Evolutionary conservation across 2,329 filamentous ascomycete species (phyloP).

Genomic region (Neofusicoccum cordaticola): DNA sequence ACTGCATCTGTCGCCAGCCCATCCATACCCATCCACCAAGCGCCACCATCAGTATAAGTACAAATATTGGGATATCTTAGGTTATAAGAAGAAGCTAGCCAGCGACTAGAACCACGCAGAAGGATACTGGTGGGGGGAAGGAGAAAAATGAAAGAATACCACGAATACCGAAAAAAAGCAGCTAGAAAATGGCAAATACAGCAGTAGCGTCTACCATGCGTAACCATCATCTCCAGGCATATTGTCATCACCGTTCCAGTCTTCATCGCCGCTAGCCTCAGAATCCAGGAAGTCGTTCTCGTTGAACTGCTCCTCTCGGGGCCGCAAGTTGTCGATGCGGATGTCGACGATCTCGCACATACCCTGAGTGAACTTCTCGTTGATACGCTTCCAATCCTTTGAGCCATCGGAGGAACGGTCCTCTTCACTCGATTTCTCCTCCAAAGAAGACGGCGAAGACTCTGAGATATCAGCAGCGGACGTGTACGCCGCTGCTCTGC

Average conservation of each 20-base stretch:
- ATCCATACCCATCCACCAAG: too few relatives aligned
- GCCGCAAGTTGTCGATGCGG: conserved; percentile 72
- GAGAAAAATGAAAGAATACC: too few relatives aligned
- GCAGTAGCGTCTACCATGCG: conserved; percentile 30
- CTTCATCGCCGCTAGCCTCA: conserved; percentile 57
- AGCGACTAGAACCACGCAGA: too few relatives aligned
- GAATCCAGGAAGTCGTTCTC: conserved; percentile 71
- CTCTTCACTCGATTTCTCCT: background rate
- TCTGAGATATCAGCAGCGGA: background rate
- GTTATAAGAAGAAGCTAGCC: too few relatives aligned
- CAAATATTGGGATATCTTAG: too few relatives aligned
- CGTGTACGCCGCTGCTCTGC: background rate
- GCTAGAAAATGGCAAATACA: too few relatives aligned
- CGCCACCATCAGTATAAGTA: too few relatives aligned
- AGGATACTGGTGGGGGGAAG: too few relatives aligned
- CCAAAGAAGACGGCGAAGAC: background rate
- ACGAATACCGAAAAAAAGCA: too few relatives aligned
- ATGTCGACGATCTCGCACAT: conserved; percentile 69
- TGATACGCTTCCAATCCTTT: background rate
- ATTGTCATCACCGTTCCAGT: conserved; percentile 58
- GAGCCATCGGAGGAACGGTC: background rate
- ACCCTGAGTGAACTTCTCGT: conserved; percentile 57
- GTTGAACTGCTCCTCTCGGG: conserved; percentile 63
- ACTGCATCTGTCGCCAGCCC: too few relatives aligned
- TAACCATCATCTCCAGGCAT: conserved; percentile 38